Percentiles rank a stretch among this genome's conserved stretches.
Evolutionary conservation across 2,329 filamentous ascomycete genomes (phyloP).

Genomic region (Diaporthe sp.): DNA sequence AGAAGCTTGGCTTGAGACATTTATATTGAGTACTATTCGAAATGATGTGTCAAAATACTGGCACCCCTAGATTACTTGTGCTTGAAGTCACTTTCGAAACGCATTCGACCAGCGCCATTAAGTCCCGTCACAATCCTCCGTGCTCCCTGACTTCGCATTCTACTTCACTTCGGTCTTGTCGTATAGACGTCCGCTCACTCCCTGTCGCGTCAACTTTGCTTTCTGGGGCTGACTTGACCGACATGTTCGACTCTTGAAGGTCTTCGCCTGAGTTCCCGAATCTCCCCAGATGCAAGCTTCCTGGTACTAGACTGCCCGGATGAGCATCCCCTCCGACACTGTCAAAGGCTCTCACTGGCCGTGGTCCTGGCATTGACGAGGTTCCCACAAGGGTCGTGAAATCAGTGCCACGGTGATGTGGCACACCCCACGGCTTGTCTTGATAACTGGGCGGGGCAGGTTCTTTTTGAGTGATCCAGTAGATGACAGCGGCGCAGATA

Average conservation of each 20-base stretch:
- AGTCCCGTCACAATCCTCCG: neutral
- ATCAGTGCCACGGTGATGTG: neutral
- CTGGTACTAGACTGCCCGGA: slow-evolving; percentile 3
- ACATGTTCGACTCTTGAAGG: neutral
- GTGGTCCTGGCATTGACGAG: slow-evolving; percentile 1
- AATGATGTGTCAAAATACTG: neutral
- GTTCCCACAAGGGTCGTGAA: slow-evolving; percentile 8
- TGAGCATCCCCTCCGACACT: neutral
- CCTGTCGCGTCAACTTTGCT: neutral
- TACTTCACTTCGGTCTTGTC: neutral
- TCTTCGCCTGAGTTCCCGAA: neutral
- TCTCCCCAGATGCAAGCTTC: slow-evolving; percentile 2
- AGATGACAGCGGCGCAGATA: slow-evolving; percentile 4
- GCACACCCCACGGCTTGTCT: slow-evolving; percentile 12
- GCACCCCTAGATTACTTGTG: neutral
- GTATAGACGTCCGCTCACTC: neutral
- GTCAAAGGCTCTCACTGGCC: neutral
- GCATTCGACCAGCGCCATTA: neutral
- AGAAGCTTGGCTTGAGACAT: no score
- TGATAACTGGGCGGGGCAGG: neutral
- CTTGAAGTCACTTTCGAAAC: neutral
- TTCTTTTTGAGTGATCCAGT: slow-evolving; percentile 20
- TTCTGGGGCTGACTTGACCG: slow-evolving; percentile 5
- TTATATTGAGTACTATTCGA: neutral
- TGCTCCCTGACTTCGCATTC: neutral